Base-by-base conservation (phyloP, 345 rosid genomes). In the Hypericum perforatum region DNA sequence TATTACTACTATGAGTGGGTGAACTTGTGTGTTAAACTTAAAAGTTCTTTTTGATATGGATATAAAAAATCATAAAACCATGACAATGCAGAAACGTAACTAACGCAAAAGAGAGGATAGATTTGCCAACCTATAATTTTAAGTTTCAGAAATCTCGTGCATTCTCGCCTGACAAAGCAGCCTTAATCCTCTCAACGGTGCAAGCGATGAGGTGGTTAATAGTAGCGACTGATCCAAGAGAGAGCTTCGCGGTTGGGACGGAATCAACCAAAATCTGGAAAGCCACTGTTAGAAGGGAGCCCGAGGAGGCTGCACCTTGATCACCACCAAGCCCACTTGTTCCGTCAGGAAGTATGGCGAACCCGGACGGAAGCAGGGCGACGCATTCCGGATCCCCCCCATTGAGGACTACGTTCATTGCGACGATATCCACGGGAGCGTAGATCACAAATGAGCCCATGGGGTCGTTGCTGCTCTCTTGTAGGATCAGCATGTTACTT, bases 311-410 rank as follows among this genome's bases (percentile, higher is more conserved):
- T 71, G 68, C 53, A 16, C 52, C 15, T 38, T 36, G 73, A 6
- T 32, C 56, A 22, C 32, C 32, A 40, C 52, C 77, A 9, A 36
- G 67, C 6, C 52, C 9, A 3, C 58, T 62, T 0, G 74, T 63
- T 52, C 76, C 78, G 1, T 82, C 87, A 6, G 94, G 90, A 29
- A 88, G 80, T 45, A 88, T 73, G 9, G 85, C 88, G 36, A 88
- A 85, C 15, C 96, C 96, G 0, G 96, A 85, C 2, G 96, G 96
- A 36, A 88, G 84, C 37, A 85, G 84, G 6, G 88, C 86, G 42
- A 85, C 96, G 41, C 77, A 82, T 39, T 89, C 80, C 3, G 96
- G 78, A 54, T 88, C 96, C 2, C 78, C 82, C 0, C 82, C 82
- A 37, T 68, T 73, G 45, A 77, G 72, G 7, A 77, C 78, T 11